phyloP scores from a whole-genome alignment of 2,329 filamentous ascomycete genomes.

The Xylariales sp. region DNA sequence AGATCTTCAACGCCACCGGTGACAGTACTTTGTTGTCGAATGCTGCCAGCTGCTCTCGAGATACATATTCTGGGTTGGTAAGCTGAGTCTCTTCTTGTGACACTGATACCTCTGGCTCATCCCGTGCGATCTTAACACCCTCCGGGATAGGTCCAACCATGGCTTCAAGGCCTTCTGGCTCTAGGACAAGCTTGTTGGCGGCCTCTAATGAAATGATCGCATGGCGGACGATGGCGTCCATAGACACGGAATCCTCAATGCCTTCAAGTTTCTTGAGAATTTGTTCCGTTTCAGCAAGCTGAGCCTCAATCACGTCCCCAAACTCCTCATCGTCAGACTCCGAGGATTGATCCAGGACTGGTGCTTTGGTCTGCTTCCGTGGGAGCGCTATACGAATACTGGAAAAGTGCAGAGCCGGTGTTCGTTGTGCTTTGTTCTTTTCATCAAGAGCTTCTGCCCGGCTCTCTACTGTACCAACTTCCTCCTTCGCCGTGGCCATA shows the following conservation, averaged over 20 bases:
- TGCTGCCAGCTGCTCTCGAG: conserved; percentile 6
- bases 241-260: conserved; percentile 32
- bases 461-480: conserved; percentile 6
- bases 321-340: conserved; percentile 54
- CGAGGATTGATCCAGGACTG: conserved; percentile 39
- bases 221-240: conserved; percentile 41
- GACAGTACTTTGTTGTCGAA: conserved; percentile 15
- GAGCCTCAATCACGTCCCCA: conserved; percentile 49
- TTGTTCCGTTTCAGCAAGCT: conserved; percentile 47
- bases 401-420: conserved; percentile 15
- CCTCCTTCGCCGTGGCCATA: not conserved
- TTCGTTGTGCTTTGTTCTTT: conserved; percentile 5
- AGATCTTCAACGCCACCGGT: conserved; percentile 11
- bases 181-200: conserved; percentile 41
- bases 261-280: conserved; percentile 43
- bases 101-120: conserved; percentile 15
- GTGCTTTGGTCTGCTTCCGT: conserved; percentile 26
- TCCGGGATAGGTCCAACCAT: conserved; percentile 39
- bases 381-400: conserved; percentile 36
- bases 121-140: conserved; percentile 19
- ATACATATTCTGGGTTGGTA: conserved; percentile 3
- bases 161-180: conserved; percentile 37
- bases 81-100: conserved; percentile 17
- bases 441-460: conserved; percentile 9
- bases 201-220: conserved; percentile 44